Base-by-base conservation (phyloP, 805 yeast species). In the Yarrowia sp. region DNA sequence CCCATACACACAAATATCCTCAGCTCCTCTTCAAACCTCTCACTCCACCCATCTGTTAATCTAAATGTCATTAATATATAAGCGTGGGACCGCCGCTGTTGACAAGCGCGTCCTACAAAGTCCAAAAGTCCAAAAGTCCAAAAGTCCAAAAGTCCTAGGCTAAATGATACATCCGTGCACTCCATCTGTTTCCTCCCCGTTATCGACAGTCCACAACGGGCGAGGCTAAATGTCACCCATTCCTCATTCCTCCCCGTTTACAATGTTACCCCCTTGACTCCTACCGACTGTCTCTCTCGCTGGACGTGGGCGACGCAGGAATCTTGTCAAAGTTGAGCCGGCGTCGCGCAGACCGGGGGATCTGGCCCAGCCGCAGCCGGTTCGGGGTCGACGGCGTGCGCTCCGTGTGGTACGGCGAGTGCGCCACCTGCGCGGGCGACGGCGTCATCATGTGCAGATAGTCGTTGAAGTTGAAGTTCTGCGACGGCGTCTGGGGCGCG, bases 371-470 rank as follows among this genome's bases (percentile, higher is more conserved):
- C 9, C 68, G 39, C 20, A 43, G 46, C 44, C 64, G 64, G 64
- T 58, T 60, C n/a, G 68, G 58, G 9, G 66, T 49, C 44, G 64
- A 70, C 4, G 70, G 69, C 2, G 69, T 61, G n/a, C 65, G 67
- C 34, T 70, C 70, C 14, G 66, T 47, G 67, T 60, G 70, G 68
- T 72, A 69, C 39, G 70, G 72, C 43, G 52, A 47, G 14, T 63
- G 47, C 52, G 66, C 33, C 53, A 47, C 67, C 63, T 71, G 74
- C 5, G 76, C 76, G 4, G 77, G 77, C 1, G 76, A 74, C 15
- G 95, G 95, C 1, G 93, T 87, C 74, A 88, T 87, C 70, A 89
- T 82, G 74, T 91, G 89, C 44, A 91, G 89, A 75, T 90, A 91
- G 75, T 91, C 97, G 74, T 86, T 87, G 87, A 91, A 86, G 76